Evolutionary conservation across 495 filamentous ascomycete genomes (phyloP).

Genomic region (Penicillium fimorum): DNA sequence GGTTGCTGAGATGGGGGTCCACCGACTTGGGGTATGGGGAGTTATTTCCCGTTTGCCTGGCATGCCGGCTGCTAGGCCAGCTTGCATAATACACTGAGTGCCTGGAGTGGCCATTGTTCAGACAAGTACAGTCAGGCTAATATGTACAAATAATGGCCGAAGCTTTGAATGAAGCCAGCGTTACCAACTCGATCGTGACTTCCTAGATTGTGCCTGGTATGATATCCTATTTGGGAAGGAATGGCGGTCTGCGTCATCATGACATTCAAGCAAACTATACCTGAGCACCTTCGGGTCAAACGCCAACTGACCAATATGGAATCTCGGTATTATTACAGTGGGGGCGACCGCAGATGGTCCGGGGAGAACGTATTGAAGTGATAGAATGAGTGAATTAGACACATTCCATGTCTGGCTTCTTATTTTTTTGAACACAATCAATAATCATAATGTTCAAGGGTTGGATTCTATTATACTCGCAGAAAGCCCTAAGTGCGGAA

Average conservation of each 20-base stretch:
- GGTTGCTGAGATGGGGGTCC: slow-evolving; percentile 22
- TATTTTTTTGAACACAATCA: background rate
- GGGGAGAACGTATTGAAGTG: background rate
- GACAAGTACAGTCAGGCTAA: background rate
- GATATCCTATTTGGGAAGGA: background rate
- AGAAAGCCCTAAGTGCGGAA: background rate
- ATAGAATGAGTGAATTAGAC: background rate
- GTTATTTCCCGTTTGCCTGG: slow-evolving; percentile 35
- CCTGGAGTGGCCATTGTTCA: slow-evolving; percentile 21
- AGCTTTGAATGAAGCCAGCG: background rate
- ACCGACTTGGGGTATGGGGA: slow-evolving; percentile 26
- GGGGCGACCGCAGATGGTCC: background rate
- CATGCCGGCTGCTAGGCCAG: slow-evolving; percentile 37
- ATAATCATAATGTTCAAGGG: background rate
- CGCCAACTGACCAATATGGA: background rate
- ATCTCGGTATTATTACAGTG: background rate
- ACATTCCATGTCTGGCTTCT: background rate
- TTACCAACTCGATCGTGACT: background rate
- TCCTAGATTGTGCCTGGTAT: background rate
- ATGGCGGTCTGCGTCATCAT: slow-evolving; percentile 1
- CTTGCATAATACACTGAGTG: slow-evolving; percentile 35
- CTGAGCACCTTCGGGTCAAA: background rate
- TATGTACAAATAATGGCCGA: background rate
- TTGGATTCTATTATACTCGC: background rate
- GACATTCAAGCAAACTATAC: background rate